Conservation (phyloP, 805 yeast genomes). For the Jamesozyma lodderae region DNA sequence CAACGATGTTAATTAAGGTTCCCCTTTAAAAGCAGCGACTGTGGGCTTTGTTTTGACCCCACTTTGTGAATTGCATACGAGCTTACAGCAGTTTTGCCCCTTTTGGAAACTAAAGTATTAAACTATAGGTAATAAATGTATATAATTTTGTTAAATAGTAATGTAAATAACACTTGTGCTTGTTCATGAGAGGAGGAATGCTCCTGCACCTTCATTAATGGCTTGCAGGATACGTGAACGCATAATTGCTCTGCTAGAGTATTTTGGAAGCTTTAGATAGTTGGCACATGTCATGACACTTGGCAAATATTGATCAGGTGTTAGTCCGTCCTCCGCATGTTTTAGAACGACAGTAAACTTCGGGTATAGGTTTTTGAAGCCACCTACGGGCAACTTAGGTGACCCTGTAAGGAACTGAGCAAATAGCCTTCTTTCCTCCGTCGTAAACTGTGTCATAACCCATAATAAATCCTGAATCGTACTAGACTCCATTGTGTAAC, state of each 20-base stretch:
- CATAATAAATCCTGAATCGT: constrained; percentile 53
- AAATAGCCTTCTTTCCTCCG: constrained; percentile 56
- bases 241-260: constrained; percentile 56
- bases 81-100: too few relatives aligned
- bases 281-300: constrained; percentile 99
- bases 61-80: too few relatives aligned
- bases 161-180: constrained; percentile 3
- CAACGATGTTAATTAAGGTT: too few relatives aligned
- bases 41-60: too few relatives aligned
- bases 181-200: constrained; percentile 62
- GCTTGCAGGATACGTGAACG: constrained; percentile 54
- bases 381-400: constrained; percentile 89
- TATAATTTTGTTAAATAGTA: constrained; percentile 30
- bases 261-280: constrained; percentile 81
- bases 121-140: too few relatives aligned
- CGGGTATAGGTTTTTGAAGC: constrained; percentile 75
- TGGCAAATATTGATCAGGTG: constrained; percentile 76
- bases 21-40: too few relatives aligned
- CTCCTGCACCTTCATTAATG: constrained; percentile 78
- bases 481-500: constrained; percentile 63
- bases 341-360: constrained; percentile 81
- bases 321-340: constrained; percentile 58
- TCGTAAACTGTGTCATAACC: constrained; percentile 47
- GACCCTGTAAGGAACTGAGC: constrained; percentile 88
- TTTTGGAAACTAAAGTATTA: too few relatives aligned